Percentiles rank a stretch among this genome's conserved stretches.
Conservation (phyloP, 2,329 filamentous ascomycete species). For the Bipolaris victoriae region DNA sequence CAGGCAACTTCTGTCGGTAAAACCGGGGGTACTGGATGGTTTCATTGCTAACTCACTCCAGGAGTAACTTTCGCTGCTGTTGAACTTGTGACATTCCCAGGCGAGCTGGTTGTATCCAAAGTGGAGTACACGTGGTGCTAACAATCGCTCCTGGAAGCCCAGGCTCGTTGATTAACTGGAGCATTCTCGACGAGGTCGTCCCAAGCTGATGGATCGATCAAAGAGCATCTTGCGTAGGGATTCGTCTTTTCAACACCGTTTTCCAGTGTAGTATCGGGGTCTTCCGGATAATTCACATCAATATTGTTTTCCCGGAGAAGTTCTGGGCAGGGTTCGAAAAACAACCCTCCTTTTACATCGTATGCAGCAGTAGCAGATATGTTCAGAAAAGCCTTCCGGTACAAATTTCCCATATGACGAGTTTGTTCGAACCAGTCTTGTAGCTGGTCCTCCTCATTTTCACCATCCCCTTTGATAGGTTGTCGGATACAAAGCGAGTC, state of each 20-base stretch:
- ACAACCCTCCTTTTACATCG: slow-evolving; percentile 23
- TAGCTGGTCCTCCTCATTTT: background rate
- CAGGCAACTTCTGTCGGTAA: slow-evolving; percentile 4
- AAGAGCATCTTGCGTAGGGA: slow-evolving; percentile 1
- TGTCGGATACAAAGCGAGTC: slow-evolving; percentile 20
- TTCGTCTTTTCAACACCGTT: background rate
- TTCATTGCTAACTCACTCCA: background rate
- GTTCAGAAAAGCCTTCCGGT: slow-evolving; percentile 27
- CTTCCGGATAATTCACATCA: slow-evolving; percentile 8
- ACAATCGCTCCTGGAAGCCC: slow-evolving; percentile 33
- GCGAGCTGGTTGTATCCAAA: slow-evolving; percentile 27
- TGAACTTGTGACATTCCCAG: slow-evolving; percentile 29
- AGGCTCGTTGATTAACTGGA: slow-evolving; percentile 29
- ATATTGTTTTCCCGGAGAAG: slow-evolving; percentile 21
- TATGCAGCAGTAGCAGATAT: slow-evolving; percentile 30
- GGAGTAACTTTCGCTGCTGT: slow-evolving; percentile 12
- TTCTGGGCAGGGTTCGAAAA: slow-evolving; percentile 8
- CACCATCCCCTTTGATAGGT: background rate
- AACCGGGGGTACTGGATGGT: background rate
- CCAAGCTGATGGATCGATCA: slow-evolving; percentile 23
- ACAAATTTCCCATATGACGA: slow-evolving; percentile 23
- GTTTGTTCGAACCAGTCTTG: slow-evolving; percentile 28
- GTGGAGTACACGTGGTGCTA: slow-evolving; percentile 30
- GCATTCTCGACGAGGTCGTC: slow-evolving; percentile 18
- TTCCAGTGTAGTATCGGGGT: background rate